Base-by-base conservation (phyloP, 2,329 filamentous ascomycete species). In the Blastomyces percursus region DNA sequence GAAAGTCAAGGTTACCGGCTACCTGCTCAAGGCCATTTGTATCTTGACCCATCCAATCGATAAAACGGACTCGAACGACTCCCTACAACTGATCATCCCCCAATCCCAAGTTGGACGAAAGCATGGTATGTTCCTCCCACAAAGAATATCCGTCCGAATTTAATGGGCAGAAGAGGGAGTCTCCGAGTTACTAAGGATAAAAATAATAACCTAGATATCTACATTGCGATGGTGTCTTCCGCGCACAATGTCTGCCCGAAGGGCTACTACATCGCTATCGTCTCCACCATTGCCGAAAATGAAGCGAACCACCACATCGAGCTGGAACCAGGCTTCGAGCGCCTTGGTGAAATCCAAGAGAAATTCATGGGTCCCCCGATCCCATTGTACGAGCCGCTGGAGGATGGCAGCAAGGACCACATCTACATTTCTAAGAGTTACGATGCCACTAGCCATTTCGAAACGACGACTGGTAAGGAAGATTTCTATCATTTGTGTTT, bases 351-450 rank as follows among this genome's bases (percentile, higher is more conserved):
- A 75, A 94, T 96, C 66, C 92, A 97, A 79, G 94, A 97, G 84
- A 92, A 91, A 76, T 99, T 97, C 79, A 91, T 96, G 88, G 90
- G 91, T 32, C 80, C 90, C 38, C 90, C 94, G 21, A 96, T 96
- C 68, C 92, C 94, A 61, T 83, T 99, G 65, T 97, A 96, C 77
- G 91, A 96, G 78, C 95, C 94, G 27, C 76, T 93, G 58, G 89
- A 90, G 72, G 84, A 87, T 72, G 94, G 94, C 66, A 82, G 80
- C 69, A 88, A 86, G 69, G 92, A 96, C 81, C 92, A 92, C 77
- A 88, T 99, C 76, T 99, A 91, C 81, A 91, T 99, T 75, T 96
- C 91, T 72, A 96, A 95, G 86, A 96, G 91, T 81, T 99, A 99
- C 78, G 95, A 99, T 73, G 91, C 95, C 61, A 95, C 90, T 67